Evolutionary conservation across 2,329 filamentous ascomycete genomes (phyloP), one percentile per base, ranked within the genome.

Genomic region (Lomentospora prolificans): DNA sequence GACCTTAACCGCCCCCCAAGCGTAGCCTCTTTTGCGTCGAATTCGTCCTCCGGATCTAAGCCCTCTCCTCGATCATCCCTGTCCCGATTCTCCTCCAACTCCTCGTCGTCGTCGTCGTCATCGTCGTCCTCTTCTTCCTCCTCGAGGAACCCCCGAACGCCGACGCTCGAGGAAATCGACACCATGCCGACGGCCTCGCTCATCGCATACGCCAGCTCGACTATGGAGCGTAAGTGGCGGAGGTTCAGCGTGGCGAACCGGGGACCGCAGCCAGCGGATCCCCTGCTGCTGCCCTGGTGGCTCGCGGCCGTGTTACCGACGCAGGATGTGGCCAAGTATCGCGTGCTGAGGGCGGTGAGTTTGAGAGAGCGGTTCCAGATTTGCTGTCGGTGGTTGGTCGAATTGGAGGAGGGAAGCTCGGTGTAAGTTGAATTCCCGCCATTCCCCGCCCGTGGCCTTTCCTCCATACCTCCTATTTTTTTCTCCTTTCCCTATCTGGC

Each of bases 261-360:
- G 61, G 90, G 90, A 10, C 81, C 87, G 57, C 86, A 85, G 19
- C 90, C 90, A 0, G 75, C 80, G 14, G 89, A 95, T 63, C 84
- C 89, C 1, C 84, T 84, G 3, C 68, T 82, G 1, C 94, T 96
- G 61, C 88, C 90, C 0, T 96, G 90, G 78, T 96, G 91, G 91
- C 86, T 96, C 61, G 90, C 87, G 8, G 89, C 83, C 64, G 84
- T 94, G 19, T 70, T 95, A 10, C 90, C 90, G 0, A 83, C 94
- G 36, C 78, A 80, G 12, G 87, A 94, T 25, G 73, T 82, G 27
- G 86, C 94, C 63, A 95, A 92, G 66, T 95, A 95, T 61, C 76
- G 79, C 10, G 72, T 96, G 19, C 71, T 96, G 12, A 76, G 76
- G 10, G 87, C 86, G 4, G 84, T 77, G 3, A 92, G 87, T 61